phyloP scores from a whole-genome alignment of 2,329 filamentous ascomycete species.

The Canariomyces notabilis region DNA sequence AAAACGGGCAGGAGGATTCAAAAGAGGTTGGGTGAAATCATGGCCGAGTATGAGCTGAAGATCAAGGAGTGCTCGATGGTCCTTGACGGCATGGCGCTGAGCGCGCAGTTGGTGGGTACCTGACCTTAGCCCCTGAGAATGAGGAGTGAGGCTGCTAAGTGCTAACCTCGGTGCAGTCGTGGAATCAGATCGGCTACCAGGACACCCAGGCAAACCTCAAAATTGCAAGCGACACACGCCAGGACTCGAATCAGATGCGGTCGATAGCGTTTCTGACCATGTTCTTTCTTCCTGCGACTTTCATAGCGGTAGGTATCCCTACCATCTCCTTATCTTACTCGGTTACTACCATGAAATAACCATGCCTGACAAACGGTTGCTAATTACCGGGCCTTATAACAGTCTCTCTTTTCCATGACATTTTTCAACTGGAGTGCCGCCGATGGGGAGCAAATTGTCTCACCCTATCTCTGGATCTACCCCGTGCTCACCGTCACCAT shows the following conservation, averaged over 20 bases:
- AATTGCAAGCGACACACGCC: conserved; percentile 13
- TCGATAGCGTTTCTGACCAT: conserved; percentile 37
- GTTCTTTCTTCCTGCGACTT: conserved; percentile 37
- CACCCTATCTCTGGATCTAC: conserved; percentile 6
- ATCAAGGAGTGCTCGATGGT: conserved; percentile 16
- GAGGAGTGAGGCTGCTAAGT: too few relatives aligned
- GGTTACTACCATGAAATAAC: too few relatives aligned
- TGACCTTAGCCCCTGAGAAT: too few relatives aligned
- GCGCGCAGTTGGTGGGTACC: conserved; percentile 18
- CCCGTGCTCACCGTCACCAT: conserved; percentile 2
- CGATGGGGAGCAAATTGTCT: not conserved
- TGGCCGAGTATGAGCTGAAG: conserved; percentile 17
- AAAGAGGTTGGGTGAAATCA: conserved; percentile 12
- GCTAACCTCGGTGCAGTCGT: too few relatives aligned
- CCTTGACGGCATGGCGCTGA: conserved; percentile 18
- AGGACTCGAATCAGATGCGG: conserved; percentile 29
- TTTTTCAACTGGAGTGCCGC: conserved; percentile 16
- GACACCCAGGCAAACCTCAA: conserved; percentile 16
- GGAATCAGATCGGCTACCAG: conserved; percentile 18
- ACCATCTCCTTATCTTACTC: not conserved
- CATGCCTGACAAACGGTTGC: too few relatives aligned
- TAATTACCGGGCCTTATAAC: too few relatives aligned
- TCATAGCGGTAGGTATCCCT: conserved; percentile 28
- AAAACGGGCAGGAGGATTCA: conserved; percentile 13
- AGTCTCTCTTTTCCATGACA: conserved; percentile 17